A percentile compares a stretch with the other conserved stretches of the same genome.
Conservation (phyloP, 805 yeast species). For the Lachancea nothofagi region DNA sequence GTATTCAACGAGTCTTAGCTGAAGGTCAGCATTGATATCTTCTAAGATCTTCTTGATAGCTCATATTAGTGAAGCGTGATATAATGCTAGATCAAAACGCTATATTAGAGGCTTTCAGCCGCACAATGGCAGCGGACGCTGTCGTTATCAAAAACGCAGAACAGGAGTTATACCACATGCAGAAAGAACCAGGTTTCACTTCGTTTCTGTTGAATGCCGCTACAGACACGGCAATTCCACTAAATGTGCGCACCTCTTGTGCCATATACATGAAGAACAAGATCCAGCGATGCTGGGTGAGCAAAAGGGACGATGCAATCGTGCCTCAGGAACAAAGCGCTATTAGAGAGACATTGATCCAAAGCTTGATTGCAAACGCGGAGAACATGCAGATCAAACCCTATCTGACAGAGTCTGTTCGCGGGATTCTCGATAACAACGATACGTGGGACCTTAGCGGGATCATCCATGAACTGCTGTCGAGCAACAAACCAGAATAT, state of each 20-base stretch:
- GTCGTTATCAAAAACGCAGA: constrained; percentile 50
- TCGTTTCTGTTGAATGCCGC: constrained; percentile 47
- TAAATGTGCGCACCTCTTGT: constrained; percentile 49
- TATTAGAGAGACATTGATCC: constrained; percentile 49
- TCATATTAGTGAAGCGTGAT: too few species aligned
- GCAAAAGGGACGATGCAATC: constrained; percentile 30
- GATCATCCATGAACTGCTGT: constrained; percentile 33
- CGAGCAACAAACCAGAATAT: constrained; percentile 35
- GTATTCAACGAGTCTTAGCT: not conserved
- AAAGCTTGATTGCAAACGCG: constrained; percentile 42
- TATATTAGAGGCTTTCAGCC: constrained; percentile 45
- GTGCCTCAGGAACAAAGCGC: constrained; percentile 46
- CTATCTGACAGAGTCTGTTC: constrained; percentile 53
- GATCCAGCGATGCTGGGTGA: constrained; percentile 50
- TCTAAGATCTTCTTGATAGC: not conserved
- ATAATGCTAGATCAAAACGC: constrained; percentile 42
- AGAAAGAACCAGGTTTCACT: constrained; percentile 54
- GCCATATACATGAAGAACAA: constrained; percentile 68
- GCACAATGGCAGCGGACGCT: constrained; percentile 49
- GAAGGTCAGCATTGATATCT: constrained; percentile 7
- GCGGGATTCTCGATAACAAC: constrained; percentile 46
- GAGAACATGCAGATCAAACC: constrained; percentile 42
- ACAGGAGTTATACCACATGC: constrained; percentile 43
- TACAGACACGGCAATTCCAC: constrained; percentile 39
- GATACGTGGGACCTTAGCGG: constrained; percentile 34